phyloP scores from a whole-genome alignment of 176 grass and related monocot genomes.

The Paspalum notatum region DNA sequence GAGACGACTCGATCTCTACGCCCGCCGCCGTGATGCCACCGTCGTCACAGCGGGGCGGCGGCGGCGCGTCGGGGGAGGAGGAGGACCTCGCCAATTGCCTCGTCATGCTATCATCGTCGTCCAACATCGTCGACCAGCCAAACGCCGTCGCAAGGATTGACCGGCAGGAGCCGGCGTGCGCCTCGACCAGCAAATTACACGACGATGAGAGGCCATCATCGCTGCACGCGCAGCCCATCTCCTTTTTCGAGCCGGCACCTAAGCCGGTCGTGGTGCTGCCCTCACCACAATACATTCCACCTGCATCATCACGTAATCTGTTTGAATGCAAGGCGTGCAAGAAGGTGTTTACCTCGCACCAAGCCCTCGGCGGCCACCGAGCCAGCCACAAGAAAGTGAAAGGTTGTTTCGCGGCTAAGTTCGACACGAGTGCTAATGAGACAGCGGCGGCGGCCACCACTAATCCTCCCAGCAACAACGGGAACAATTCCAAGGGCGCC shows the following conservation, averaged over 20 bases:
- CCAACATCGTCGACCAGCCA: slow-evolving; percentile 24
- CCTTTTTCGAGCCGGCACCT: slow-evolving; percentile 26
- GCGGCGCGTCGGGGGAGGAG: slow-evolving; percentile 44
- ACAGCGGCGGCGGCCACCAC: neutral
- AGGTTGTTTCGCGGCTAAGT: slow-evolving; percentile 63
- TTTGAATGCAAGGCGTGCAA: slow-evolving; percentile 95
- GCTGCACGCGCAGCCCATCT: slow-evolving; percentile 32
- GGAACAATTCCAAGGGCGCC: neutral
- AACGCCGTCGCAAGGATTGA: neutral
- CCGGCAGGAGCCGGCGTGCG: slow-evolving; percentile 25
- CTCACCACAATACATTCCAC: neutral
- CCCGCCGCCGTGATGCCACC: too few relatives aligned
- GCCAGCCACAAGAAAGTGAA: slow-evolving; percentile 97
- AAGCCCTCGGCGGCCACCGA: slow-evolving; percentile 83
- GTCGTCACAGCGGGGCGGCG: too few relatives aligned
- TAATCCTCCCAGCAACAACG: neutral
- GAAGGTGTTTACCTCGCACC: slow-evolving; percentile 91
- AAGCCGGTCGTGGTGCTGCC: slow-evolving; percentile 5
- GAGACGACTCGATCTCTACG: too few relatives aligned
- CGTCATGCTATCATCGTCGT: slow-evolving; percentile 67
- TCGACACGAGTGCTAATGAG: slow-evolving; percentile 26
- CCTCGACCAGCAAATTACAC: slow-evolving; percentile 15
- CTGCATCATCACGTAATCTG: slow-evolving; percentile 41
- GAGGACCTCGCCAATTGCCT: slow-evolving; percentile 74
- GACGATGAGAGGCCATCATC: slow-evolving; percentile 26